phyloP scores from a whole-genome alignment of 2,329 filamentous ascomycete genomes.

The Westerdykella aurantiaca region DNA sequence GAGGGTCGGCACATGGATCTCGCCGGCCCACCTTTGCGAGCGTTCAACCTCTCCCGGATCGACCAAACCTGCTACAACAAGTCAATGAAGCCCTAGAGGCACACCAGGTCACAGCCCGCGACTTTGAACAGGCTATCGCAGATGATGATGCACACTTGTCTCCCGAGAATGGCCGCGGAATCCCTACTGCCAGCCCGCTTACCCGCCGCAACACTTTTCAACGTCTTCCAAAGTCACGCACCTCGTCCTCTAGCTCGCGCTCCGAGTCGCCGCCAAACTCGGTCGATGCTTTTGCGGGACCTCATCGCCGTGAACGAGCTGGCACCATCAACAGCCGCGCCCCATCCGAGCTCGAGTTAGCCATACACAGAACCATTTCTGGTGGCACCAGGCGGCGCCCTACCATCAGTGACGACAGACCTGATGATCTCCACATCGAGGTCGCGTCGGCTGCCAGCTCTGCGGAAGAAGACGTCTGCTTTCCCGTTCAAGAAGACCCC shows the following conservation, averaged over 20 bases:
- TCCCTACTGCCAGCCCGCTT: constrained; percentile 30
- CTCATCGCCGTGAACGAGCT: constrained; percentile 73
- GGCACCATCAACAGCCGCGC: constrained; percentile 57
- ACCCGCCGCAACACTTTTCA: constrained; percentile 42
- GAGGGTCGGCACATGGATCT: constrained; percentile 39
- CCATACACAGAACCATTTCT: constrained; percentile 66
- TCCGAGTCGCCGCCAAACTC: constrained; percentile 90
- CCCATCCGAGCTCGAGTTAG: constrained; percentile 49
- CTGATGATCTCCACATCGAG: constrained; percentile 57
- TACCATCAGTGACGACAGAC: constrained; percentile 55
- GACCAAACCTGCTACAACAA: constrained; percentile 41
- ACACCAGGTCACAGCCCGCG: constrained; percentile 52
- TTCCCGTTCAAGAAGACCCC: constrained; percentile 66
- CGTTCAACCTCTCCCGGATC: constrained; percentile 42
- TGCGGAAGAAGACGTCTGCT: constrained; percentile 83
- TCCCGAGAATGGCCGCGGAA: constrained; percentile 47
- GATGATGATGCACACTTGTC: constrained; percentile 59
- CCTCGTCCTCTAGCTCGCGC: constrained; percentile 52
- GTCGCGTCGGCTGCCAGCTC: constrained; percentile 62
- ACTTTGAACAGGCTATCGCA: constrained; percentile 80
- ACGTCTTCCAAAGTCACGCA: constrained; percentile 38
- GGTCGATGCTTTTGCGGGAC: constrained; percentile 92
- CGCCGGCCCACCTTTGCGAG: constrained; percentile 72
- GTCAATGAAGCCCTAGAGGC: constrained; percentile 43
- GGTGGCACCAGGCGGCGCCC: constrained; percentile 57